Base-by-base conservation (phyloP, 2,329 filamentous ascomycete genomes). In the Hypomyces rosellus region DNA sequence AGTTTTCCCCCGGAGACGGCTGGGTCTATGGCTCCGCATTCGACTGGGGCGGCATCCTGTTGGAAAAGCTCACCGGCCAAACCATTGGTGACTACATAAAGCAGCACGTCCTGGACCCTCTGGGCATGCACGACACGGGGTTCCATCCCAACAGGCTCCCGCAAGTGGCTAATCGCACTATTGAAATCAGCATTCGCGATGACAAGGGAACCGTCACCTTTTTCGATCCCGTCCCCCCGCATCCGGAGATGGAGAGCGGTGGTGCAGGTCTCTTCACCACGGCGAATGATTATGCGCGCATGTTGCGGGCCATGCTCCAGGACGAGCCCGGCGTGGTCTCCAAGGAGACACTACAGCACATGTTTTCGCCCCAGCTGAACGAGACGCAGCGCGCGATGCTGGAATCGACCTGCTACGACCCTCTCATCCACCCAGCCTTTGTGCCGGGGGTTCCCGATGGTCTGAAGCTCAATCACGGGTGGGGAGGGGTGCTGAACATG, bases 1-100 rank as follows among this genome's bases (percentile, higher is more conserved):
- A 65, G 47, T 74, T 75, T 51, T 54, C 63, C 3, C 73, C 76
- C 0, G 77, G 76, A 1, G 63, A 69, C 3, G 67, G 69, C 6
- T 81, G 76, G 76, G 63, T 61, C 30, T 81, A 80, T 51, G 75
- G 77, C 4, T 58, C 65, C 3, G 61, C 63, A 0, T 51, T 71
- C 39, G 76, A 80, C 63, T 79, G 73, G 68, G 75, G 71, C 0
- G 75, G 73, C 3, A 52, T 70, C 5, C 61, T 71, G 1, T 60
- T 80, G 4, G 71, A 76, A 57, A 60, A 59, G 4, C 41, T 73
- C 4, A 71, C 68, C 0, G 66, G 66, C 6, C 55, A 63, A 46
- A 55, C 53, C 1, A 59, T 79, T 3, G 65, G 65, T 0, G 57
- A 55, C 5, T 73, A 70, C 61, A 67, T 72, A 63, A 55, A 63